Evolutionary conservation across 352 stramenopile species (phyloP).

Genomic region (Albugo candida): DNA sequence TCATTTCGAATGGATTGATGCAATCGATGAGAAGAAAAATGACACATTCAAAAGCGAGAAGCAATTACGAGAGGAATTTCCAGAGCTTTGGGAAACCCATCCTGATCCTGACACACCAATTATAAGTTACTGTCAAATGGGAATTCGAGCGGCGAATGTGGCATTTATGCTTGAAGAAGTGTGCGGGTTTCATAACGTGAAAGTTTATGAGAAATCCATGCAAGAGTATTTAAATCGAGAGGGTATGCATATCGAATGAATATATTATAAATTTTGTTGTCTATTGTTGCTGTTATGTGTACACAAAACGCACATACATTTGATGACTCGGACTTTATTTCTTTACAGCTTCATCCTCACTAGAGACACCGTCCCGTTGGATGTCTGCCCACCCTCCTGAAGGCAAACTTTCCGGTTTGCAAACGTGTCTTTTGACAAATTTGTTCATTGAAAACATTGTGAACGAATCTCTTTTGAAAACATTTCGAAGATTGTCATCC

Average conservation of each 20-base stretch:
- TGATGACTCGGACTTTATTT: not conserved
- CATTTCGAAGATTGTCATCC: slow-evolving; percentile 67
- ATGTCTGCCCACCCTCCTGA: slow-evolving; percentile 49
- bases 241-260: slow-evolving; percentile 25
- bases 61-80: slow-evolving; percentile 28
- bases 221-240: slow-evolving; percentile 54
- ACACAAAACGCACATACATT: too few relatives aligned
- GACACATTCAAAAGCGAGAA: slow-evolving; percentile 37
- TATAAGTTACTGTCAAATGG: slow-evolving; percentile 56
- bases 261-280: not conserved
- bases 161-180: slow-evolving; percentile 55
- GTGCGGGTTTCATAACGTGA: slow-evolving; percentile 22
- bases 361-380: slow-evolving; percentile 49
- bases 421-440: slow-evolving; percentile 71
- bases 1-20: slow-evolving; percentile 54
- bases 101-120: slow-evolving; percentile 21
- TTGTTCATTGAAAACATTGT: slow-evolving; percentile 84
- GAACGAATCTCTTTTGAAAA: slow-evolving; percentile 69
- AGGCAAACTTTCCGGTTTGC: slow-evolving; percentile 44
- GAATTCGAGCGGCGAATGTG: slow-evolving; percentile 41
- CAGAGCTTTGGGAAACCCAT: slow-evolving; percentile 16
- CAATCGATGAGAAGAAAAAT: slow-evolving; percentile 20
- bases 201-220: slow-evolving; percentile 66
- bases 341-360: slow-evolving; percentile 53
- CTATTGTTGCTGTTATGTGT: too few relatives aligned